phyloP scores from a whole-genome alignment of 495 filamentous ascomycete species.

The Daldinia caldariorum region DNA sequence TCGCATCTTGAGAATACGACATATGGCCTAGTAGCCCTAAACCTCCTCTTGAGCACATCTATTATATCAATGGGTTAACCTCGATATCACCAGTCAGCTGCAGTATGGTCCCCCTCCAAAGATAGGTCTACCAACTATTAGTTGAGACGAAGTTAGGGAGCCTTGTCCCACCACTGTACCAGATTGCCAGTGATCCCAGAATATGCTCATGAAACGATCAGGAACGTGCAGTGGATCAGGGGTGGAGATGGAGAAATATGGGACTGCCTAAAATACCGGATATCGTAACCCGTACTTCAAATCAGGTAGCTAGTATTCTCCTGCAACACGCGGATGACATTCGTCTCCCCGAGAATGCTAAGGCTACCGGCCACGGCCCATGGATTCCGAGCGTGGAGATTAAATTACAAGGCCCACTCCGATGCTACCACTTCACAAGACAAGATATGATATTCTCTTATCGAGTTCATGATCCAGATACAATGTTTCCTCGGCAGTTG shows the following conservation, averaged over 20 bases:
- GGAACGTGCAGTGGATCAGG: conserved; percentile 35
- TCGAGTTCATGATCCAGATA: background rate
- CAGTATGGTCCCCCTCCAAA: background rate
- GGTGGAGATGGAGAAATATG: conserved; percentile 31
- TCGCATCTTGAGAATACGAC: conserved; percentile 35
- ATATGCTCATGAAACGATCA: conserved; percentile 38
- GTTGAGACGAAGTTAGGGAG: conserved; percentile 23
- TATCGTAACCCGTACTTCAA: background rate
- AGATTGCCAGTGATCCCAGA: conserved; percentile 4
- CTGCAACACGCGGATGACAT: conserved; percentile 4
- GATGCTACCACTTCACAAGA: conserved; percentile 37
- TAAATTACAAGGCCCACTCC: conserved; percentile 29
- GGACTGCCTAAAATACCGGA: conserved; percentile 18
- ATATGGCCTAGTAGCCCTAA: background rate
- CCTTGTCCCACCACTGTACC: conserved; percentile 26
- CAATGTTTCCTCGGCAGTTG: conserved; percentile 20
- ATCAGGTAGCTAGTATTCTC: background rate
- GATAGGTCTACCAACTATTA: background rate
- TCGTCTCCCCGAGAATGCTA: conserved; percentile 19
- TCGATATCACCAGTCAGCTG: background rate
- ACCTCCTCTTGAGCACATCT: background rate
- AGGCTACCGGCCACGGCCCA: conserved; percentile 32
- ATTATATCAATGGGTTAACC: conserved; percentile 1
- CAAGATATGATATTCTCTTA: conserved; percentile 2
- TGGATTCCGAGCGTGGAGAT: conserved; percentile 26